Conservation (phyloP, 179 eudicot species). For the Silene vulgaris region DNA sequence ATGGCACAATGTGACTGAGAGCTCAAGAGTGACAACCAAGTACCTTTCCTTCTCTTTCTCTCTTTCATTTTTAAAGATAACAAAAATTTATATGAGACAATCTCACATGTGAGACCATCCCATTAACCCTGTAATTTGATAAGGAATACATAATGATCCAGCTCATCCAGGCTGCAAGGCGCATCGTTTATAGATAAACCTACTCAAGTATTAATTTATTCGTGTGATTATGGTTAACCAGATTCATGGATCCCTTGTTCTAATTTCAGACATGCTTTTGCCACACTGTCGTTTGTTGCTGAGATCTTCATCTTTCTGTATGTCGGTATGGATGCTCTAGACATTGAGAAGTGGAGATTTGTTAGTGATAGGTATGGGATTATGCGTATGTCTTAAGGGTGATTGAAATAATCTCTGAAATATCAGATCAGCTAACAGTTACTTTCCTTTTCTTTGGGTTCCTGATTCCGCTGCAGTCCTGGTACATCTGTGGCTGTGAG, state of each 20-base stretch:
- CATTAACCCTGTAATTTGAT: not conserved
- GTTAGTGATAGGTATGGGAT: constrained; percentile 45
- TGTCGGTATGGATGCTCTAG: constrained; percentile 98
- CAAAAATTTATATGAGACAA: not conserved
- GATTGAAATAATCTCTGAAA: not conserved
- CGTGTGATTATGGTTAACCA: not conserved
- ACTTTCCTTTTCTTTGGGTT: not conserved
- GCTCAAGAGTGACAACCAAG: constrained; percentile 90
- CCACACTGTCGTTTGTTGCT: constrained; percentile 78
- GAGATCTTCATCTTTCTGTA: constrained; percentile 86
- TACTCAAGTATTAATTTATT: no score
- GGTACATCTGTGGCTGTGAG: constrained; percentile 71
- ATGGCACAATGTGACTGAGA: constrained; percentile 84
- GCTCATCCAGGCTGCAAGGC: not conserved
- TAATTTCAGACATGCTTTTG: constrained; percentile 73
- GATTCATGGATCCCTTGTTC: constrained; percentile 4
- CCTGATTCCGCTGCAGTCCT: constrained; percentile 49
- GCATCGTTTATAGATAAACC: not conserved
- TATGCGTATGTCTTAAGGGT: constrained; percentile 23
- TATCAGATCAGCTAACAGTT: not conserved
- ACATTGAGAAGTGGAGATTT: constrained; percentile 86
- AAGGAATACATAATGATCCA: not conserved
- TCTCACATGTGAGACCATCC: not conserved
- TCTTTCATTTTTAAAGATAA: not conserved
- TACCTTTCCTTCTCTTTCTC: constrained; percentile 26